Base-by-base conservation (phyloP, 352 stramenopile genomes). In the Phytophthora citricola region DNA sequence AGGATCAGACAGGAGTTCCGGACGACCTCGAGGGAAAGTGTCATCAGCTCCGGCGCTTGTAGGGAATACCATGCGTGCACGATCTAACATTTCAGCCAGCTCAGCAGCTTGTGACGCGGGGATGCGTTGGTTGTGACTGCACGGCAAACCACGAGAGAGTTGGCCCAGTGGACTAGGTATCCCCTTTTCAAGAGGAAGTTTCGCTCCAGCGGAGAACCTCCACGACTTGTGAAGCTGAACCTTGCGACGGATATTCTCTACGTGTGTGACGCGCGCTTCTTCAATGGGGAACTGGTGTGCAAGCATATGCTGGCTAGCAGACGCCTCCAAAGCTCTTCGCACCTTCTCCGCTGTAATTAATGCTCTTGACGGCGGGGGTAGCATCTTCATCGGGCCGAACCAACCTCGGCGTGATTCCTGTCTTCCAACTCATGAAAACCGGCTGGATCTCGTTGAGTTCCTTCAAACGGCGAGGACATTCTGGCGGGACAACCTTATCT, bases 181-280 rank as follows among this genome's bases (percentile, higher is more conserved):
- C 15, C 31, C 29, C 2, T 31, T 24, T 15, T 52, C 44, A 8
- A 29, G 22, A 12, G 58, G 26, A 12, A 58, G 22, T 22, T 68
- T 61, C 17, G 34, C 36, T 3, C 64, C 41, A n/a, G 63, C 44
- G 2, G 59, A 65, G 14, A 73, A 69, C 45, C 83, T 77, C 83
- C 83, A 91, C 15, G 83, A 91, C 27, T 81, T 78, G 43, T 81
- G 79, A 0, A 91, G 69, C 36, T 83, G 83, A 14, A 89, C 55
- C 43, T 84, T 84, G 27, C 72, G 76, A 3, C 72, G 80, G 14
- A 89, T 81, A 52, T 82, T 90, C 17, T 67, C 65, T 4, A 75
- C 66, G 20, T 87, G 83, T 3, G 69, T 71, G 12, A 69, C 58
- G 4, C 65, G 58, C 15, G 65, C 65, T 68, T 73, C 65, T 66